Conservation (phyloP, 208 protist genomes). For the Crithidia bombi region DNA sequence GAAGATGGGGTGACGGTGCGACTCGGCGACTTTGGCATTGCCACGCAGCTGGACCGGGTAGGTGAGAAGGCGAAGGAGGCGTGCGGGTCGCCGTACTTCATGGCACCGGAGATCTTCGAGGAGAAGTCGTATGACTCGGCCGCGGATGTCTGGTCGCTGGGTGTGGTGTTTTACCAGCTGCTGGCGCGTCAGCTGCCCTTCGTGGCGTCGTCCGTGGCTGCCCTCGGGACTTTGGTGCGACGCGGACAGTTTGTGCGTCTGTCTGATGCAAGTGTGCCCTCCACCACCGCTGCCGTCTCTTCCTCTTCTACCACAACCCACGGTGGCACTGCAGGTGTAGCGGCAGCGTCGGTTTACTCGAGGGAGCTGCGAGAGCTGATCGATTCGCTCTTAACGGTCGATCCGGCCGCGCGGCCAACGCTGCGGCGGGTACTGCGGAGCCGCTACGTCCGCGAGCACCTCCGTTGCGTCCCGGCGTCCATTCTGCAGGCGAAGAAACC, state of each 20-base stretch:
- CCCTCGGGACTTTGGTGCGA: conserved; percentile 11
- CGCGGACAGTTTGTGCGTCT: conserved; percentile 28
- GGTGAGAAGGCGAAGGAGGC: conserved; percentile 58
- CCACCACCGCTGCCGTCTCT: background rate
- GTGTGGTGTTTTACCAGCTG: conserved; percentile 95
- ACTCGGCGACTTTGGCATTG: conserved; percentile 88
- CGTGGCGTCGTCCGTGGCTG: conserved; percentile 21
- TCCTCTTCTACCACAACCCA: too few relatives aligned
- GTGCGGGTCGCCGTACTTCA: conserved; percentile 91
- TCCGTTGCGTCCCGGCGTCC: conserved; percentile 41
- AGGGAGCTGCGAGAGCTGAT: conserved; percentile 61
- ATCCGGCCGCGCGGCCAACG: conserved; percentile 58
- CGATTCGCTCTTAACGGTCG: conserved; percentile 61
- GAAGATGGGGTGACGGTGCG: conserved; percentile 60
- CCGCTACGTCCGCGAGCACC: conserved; percentile 49
- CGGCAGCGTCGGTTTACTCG: conserved; percentile 38
- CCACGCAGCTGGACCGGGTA: conserved; percentile 53
- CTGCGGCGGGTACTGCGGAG: conserved; percentile 61
- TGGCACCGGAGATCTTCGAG: conserved; percentile 93
- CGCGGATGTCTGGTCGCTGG: conserved; percentile 96
- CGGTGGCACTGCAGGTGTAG: background rate
- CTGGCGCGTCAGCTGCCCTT: conserved; percentile 73
- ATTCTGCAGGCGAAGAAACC: conserved; percentile 37
- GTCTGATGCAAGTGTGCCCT: too few relatives aligned
- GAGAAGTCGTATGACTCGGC: conserved; percentile 88